phyloP scores from a whole-genome alignment of 345 rosid species.

The Eucalyptus paniculata region DNA sequence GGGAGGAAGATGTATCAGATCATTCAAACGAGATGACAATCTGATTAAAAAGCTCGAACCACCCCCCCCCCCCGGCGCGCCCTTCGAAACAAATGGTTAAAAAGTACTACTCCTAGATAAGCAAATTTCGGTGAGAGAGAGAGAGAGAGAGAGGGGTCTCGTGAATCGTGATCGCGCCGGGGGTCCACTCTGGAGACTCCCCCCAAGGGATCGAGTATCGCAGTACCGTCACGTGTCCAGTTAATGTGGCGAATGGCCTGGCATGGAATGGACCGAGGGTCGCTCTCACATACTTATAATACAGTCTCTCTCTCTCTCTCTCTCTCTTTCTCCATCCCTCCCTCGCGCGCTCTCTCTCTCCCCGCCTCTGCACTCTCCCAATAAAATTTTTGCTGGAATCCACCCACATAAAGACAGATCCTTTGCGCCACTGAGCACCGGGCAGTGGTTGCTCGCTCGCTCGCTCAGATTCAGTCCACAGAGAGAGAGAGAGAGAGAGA shows the following conservation, averaged over 20 bases:
- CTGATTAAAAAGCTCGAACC: background rate
- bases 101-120: background rate
- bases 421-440: background rate
- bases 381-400: background rate
- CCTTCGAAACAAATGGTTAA: background rate
- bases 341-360: background rate
- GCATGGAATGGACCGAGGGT: constrained; percentile 16
- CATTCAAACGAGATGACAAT: background rate
- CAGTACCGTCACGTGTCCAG: constrained; percentile 29
- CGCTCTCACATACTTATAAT: background rate
- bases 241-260: constrained; percentile 9
- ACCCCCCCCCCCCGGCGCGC: background rate
- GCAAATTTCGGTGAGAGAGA: background rate
- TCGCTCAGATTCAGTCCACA: background rate
- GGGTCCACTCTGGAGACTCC: background rate
- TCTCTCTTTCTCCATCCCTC: background rate
- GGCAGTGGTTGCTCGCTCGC: background rate
- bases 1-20: background rate
- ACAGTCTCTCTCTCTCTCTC: background rate
- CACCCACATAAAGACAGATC: constrained; percentile 1
- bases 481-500: background rate
- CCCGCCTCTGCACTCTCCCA: background rate
- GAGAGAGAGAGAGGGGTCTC: background rate
- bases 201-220: background rate
- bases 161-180: background rate